Base-by-base conservation (phyloP, 306 rosid genomes). In the Pterocarpus macrocarpus region DNA sequence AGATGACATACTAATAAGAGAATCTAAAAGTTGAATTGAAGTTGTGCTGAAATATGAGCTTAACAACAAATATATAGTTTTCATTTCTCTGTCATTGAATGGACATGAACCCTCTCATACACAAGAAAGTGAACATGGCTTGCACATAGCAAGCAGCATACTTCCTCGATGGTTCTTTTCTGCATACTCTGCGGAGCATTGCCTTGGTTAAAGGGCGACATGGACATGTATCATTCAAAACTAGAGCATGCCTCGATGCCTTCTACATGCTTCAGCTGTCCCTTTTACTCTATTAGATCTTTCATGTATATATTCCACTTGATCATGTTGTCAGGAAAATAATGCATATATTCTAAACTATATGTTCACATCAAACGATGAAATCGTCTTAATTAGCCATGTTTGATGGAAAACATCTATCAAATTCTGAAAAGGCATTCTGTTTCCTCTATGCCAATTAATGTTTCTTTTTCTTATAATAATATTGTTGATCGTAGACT, bases 141-240 rank as follows among this genome's bases (percentile, higher is more conserved):
- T 45, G 72, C 69, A 38, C 47, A 8, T 52, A 7, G 45, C 1
- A 64, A 8, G 64, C 3, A 39, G 47, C 9, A 43, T 10, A 10
- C 9, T 38, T 65, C 1, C 35, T 64, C 13, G 47, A 14, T 36
- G 13, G 61, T 30, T 35, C 55, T 13, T 16, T 30, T 3, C 16
- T 16, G 55, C 36, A 44, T 10, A 17, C 43, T 77, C 65, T 63
- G 38, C 28, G 74, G 75, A 43, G 35, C 56, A 71, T 64, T 83
- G 79, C 58, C 75, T 43, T 74, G 65, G 17, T 28, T 83, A 34
- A 77, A 63, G 56, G 69, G 79, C 32, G 53, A 66, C 59, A 35
- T 50, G 3, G 13, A 62, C 67, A 49, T 14, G 70, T 62, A 63
- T 58, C 43, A 68, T 82, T 64, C 76, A 78, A 53, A 7, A 2